Base-by-base conservation (phyloP, 768 basidiomycete genomes). In the Hygrocybe coccinea region DNA sequence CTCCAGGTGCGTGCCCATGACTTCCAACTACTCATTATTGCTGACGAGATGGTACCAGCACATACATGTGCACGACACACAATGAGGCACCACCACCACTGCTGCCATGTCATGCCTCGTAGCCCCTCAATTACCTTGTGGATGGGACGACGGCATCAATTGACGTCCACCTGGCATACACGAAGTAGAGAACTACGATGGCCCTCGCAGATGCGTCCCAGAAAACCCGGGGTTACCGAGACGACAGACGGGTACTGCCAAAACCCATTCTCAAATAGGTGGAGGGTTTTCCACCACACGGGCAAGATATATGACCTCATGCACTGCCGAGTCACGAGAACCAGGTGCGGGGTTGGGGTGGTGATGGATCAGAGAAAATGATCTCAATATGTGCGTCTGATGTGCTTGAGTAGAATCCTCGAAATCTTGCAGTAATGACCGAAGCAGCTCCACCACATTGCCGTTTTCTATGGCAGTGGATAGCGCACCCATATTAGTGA, bases 351-450 rank as follows among this genome's bases (percentile, higher is more conserved):
- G 61, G n/a, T 85, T 80, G 19, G 75, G 75, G 17, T 89, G 70
- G 2, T 80, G 67, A 44, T 82, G 83, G 43, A 84, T 74, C 5
- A 76, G 71, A 15, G 81, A 78, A 41, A 87, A 69, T 0, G 79
- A 80, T 21, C 75, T 73, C 11, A 74, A 67, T 58, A 82, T 71
- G 25, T 66, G 63, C 54, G 68, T 59, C 60, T 73, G 70, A 62
- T 74, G 67, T 3, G 64, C 55, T 45, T 71, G 59, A 46, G 69
- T 62, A 46, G 72, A 59, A 19, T 62, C 57, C 53, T 80, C 74
- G 15, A 80, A 58, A 11, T 72, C 60, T 39, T 61, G 63, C 14
- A 67, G 66, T 21, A 84, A 62, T 17, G 60, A 50, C 24, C 63
- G 69, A 24, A 87, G 68, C 29, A 66, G 64, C 6, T 69, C 61